Percentiles rank a stretch among this genome's conserved stretches.
These are phyloP conservation scores for Tuber indicum DNA, from an alignment of 495 filamentous ascomycete genomes.

Conservation along the genomic window DNA sequence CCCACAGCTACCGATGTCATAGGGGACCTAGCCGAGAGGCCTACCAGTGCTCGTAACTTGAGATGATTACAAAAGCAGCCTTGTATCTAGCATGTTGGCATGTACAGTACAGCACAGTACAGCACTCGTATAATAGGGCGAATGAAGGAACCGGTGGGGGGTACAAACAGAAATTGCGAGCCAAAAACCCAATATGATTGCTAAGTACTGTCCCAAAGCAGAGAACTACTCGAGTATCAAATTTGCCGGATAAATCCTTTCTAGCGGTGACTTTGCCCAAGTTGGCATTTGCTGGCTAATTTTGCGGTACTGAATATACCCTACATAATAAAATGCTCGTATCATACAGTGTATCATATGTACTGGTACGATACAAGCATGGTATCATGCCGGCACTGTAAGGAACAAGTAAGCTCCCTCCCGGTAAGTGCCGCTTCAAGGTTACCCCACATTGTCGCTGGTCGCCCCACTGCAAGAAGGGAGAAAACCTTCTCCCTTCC, in stretches of 20 bases:
- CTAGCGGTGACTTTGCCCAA: background rate
- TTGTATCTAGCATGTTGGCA: background rate
- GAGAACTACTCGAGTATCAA: background rate
- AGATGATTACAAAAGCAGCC: background rate
- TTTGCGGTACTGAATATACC: background rate
- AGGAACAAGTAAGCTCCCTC: background rate
- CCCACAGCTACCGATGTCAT: background rate
- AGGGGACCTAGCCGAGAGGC: background rate
- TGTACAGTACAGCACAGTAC: no score
- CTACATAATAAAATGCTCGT: background rate
- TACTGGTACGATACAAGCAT: no score
- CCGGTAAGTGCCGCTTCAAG: background rate
- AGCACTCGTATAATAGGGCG: background rate
- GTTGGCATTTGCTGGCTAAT: background rate
- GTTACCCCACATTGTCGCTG: background rate
- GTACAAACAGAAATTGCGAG: background rate
- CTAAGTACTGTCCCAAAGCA: background rate
- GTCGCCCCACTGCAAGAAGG: background rate
- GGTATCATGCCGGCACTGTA: no score
- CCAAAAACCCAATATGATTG: background rate
- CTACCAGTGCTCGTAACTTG: background rate
- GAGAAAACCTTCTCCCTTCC: background rate
- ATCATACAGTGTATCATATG: background rate
- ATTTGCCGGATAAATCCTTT: background rate
- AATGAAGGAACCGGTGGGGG: background rate